Conservation (phyloP, 345 rosid genomes). For the Ceriops zippeliana region DNA sequence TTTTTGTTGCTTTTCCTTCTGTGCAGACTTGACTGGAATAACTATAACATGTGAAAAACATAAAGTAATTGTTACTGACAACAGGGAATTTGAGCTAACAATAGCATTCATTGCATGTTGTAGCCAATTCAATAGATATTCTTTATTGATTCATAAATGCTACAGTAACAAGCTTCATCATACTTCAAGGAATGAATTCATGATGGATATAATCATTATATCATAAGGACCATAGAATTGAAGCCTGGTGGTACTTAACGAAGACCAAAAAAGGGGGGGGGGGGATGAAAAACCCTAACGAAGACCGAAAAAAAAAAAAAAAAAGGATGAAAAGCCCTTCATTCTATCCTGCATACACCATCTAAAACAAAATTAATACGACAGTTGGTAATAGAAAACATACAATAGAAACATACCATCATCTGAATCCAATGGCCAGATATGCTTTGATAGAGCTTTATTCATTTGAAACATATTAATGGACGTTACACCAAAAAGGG, state of each 20-base stretch:
- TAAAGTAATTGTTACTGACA: background rate
- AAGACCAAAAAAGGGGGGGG: background rate
- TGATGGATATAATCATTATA: too few relatives aligned
- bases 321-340: background rate
- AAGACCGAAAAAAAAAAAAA: too few relatives aligned
- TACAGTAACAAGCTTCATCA: background rate
- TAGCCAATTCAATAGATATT: background rate
- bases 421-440: constrained; percentile 49
- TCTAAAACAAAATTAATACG: background rate
- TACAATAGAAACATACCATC: constrained; percentile 26
- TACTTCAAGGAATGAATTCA: background rate
- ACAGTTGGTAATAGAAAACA: background rate
- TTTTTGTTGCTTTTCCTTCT: constrained; percentile 33
- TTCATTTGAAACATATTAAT: constrained; percentile 68
- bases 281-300: too few relatives aligned
- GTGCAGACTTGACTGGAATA: constrained; percentile 25
- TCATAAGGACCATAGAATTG: background rate
- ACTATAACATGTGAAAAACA: constrained; percentile 15
- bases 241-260: background rate
- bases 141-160: background rate
- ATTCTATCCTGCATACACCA: background rate
- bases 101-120: background rate
- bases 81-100: background rate
- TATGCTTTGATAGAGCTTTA: constrained; percentile 55
- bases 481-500: constrained; percentile 44